These are phyloP conservation scores for Avena sativa DNA, from an alignment of 176 grass and related monocot species.

Conservation along the genomic window DNA sequence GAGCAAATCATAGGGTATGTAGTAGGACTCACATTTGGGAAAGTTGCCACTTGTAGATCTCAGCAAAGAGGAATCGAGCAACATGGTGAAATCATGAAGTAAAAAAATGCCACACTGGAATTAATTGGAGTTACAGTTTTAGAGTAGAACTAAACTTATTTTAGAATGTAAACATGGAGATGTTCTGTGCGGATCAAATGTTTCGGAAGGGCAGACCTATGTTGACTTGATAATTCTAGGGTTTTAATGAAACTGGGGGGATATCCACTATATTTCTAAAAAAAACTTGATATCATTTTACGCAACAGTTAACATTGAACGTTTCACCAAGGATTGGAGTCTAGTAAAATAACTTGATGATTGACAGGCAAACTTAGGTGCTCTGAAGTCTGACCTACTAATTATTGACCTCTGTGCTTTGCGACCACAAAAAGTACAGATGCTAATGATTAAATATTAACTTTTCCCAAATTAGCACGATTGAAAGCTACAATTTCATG, in stretches of 20 bases:
- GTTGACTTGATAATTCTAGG: constrained; percentile 53
- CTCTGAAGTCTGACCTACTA: background rate
- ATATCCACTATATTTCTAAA: background rate
- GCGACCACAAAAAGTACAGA: background rate
- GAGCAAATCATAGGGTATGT: background rate
- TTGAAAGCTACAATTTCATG: background rate
- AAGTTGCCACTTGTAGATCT: background rate
- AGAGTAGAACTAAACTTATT: background rate
- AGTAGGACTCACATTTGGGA: background rate
- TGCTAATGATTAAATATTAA: background rate
- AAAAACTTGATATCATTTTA: background rate
- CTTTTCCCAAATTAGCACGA: background rate
- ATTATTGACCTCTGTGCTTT: background rate
- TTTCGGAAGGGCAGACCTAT: constrained; percentile 51
- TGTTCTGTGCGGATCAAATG: constrained; percentile 26
- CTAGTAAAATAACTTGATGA: background rate
- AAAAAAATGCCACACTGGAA: background rate
- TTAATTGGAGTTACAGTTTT: background rate
- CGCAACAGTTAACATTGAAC: background rate
- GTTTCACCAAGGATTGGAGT: background rate
- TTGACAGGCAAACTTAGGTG: background rate
- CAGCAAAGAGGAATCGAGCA: background rate
- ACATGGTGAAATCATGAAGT: constrained; percentile 15
- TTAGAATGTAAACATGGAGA: background rate
- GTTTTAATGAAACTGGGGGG: background rate